Conservation (phyloP, 768 basidiomycete species). For the Auriscalpium vulgare region DNA sequence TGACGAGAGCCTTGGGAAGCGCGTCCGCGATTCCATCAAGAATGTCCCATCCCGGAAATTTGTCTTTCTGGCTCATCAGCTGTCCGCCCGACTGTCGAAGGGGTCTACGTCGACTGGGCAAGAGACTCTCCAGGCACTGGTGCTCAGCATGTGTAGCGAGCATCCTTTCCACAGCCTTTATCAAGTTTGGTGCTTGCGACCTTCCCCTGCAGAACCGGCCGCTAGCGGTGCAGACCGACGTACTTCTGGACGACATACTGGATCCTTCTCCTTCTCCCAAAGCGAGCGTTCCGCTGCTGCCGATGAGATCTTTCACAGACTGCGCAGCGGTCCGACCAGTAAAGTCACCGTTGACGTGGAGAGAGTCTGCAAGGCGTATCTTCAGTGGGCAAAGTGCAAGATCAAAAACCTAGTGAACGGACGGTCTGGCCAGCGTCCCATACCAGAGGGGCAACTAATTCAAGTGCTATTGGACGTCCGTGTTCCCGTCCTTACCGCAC, state of each 20-base stretch:
- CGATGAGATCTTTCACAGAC: slow-evolving; percentile 45
- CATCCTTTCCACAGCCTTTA: slow-evolving; percentile 94
- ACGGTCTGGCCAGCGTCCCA: slow-evolving; percentile 19
- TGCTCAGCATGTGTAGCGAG: slow-evolving; percentile 74
- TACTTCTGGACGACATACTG: slow-evolving; percentile 36
- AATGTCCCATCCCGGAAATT: slow-evolving; percentile 82
- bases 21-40: slow-evolving; percentile 38
- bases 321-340: slow-evolving; percentile 35
- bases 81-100: slow-evolving; percentile 78
- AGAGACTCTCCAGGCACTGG: slow-evolving; percentile 48
- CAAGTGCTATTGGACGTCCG: slow-evolving; percentile 41
- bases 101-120: slow-evolving; percentile 36
- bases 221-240: slow-evolving; percentile 23
- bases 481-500: slow-evolving; percentile 80
- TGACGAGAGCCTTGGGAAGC: slow-evolving; percentile 36
- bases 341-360: slow-evolving; percentile 47
- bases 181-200: slow-evolving; percentile 72
- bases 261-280: slow-evolving; percentile 32
- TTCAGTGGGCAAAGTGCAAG: slow-evolving; percentile 65
- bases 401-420: slow-evolving; percentile 28
- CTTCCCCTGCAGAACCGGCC: slow-evolving; percentile 12
- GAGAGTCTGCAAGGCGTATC: slow-evolving; percentile 51
- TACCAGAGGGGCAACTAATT: slow-evolving; percentile 42
- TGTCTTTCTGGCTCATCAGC: slow-evolving; percentile 86
- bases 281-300: slow-evolving; percentile 62